A percentile compares a stretch with the other conserved stretches of the same genome.
Conservation (phyloP, 257 asterid species). For the Primulina eburnea region DNA sequence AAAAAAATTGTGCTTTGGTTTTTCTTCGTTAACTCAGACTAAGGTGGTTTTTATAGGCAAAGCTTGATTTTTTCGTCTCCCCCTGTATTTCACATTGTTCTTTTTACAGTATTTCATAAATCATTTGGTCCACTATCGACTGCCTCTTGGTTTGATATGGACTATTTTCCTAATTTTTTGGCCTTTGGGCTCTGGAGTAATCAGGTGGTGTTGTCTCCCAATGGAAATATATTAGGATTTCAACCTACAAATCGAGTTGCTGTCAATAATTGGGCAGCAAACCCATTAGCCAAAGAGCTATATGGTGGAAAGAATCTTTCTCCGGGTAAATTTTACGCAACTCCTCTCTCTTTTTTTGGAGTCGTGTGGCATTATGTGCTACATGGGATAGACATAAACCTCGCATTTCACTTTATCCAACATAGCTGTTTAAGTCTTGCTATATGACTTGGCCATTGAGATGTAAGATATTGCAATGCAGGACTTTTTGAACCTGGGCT, state of each 20-base stretch:
- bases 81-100: no score
- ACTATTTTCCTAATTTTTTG: background rate
- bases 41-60: no score
- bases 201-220: conserved; percentile 61
- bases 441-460: conserved; percentile 10
- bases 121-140: no score
- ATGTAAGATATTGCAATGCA: conserved; percentile 27
- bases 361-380: no score
- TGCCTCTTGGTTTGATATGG: no score
- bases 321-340: conserved; percentile 51
- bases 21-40: no score
- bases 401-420: background rate
- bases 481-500: conserved; percentile 76
- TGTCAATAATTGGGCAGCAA: conserved; percentile 81
- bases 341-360: background rate
- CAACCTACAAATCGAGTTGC: conserved; percentile 80
- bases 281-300: conserved; percentile 73
- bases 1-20: background rate
- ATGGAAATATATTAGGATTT: conserved; percentile 60
- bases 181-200: conserved; percentile 5
- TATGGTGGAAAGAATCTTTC: conserved; percentile 60
- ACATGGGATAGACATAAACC: no score
- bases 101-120: no score
- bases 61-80: no score
- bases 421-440: background rate